Conservation (phyloP, 2,329 filamentous ascomycete genomes). For the Epichloe aotearoae region DNA sequence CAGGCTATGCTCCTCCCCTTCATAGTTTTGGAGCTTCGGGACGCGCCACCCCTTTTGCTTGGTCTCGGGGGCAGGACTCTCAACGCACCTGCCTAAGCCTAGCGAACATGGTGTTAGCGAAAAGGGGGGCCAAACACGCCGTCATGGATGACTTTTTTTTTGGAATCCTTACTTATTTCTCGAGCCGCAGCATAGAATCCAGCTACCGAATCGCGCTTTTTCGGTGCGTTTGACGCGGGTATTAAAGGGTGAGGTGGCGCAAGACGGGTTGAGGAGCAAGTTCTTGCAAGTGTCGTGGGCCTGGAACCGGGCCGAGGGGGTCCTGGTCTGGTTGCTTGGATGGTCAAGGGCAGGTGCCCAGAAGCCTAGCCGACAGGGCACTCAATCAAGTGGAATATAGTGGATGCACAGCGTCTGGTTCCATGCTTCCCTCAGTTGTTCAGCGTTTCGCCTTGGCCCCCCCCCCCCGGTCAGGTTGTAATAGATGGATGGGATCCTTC, state of each 20-base stretch:
- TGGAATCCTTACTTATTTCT: conserved; percentile 15
- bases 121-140: not conserved
- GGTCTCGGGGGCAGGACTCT: conserved; percentile 9
- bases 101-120: conserved; percentile 8
- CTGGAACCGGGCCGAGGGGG: conserved; percentile 9
- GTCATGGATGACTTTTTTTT: not conserved
- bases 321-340: too few species aligned
- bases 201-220: conserved; percentile 19
- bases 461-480: too few species aligned
- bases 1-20: not conserved
- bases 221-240: conserved; percentile 18
- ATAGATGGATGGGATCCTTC: not conserved
- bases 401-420: not conserved
- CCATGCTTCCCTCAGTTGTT: not conserved
- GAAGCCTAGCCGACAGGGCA: not conserved
- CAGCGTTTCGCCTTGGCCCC: too few species aligned
- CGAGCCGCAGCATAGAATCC: conserved; percentile 19
- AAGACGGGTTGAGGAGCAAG: conserved; percentile 10
- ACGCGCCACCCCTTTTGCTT: conserved; percentile 2
- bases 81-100: conserved; percentile 20
- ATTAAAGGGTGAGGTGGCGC: conserved; percentile 11
- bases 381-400: not conserved
- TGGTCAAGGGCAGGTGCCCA: not conserved
- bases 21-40: not conserved
- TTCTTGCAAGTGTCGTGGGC: conserved; percentile 8